These are phyloP conservation scores for Phytophthora kernoviae DNA, from an alignment of 352 stramenopile genomes.

Conservation along the genomic window DNA sequence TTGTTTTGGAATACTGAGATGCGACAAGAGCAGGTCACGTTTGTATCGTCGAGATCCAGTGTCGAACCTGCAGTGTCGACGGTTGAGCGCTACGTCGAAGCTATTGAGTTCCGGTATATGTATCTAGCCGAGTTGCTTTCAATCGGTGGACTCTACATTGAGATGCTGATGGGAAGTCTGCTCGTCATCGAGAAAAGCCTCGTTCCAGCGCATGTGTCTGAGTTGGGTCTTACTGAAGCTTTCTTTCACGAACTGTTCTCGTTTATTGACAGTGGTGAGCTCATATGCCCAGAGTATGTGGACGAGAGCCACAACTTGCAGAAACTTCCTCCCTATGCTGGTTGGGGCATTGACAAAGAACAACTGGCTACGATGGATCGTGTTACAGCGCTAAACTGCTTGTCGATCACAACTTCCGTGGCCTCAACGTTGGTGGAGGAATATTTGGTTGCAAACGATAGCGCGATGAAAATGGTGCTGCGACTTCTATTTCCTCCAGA, in stretches of 20 bases:
- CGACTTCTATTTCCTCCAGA: slow-evolving; percentile 75
- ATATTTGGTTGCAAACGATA: slow-evolving; percentile 54
- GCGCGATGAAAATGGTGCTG: slow-evolving; percentile 76
- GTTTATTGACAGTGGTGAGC: slow-evolving; percentile 79
- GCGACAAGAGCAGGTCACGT: slow-evolving; percentile 63
- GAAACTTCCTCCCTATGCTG: slow-evolving; percentile 52
- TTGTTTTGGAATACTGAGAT: slow-evolving; percentile 85
- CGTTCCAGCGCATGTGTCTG: slow-evolving; percentile 36
- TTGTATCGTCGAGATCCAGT: slow-evolving; percentile 47
- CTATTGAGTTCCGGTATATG: slow-evolving; percentile 72
- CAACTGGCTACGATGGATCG: slow-evolving; percentile 59
- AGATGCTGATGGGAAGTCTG: slow-evolving; percentile 75
- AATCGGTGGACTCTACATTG: slow-evolving; percentile 74
- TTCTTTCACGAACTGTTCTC: slow-evolving; percentile 79
- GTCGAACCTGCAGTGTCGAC: slow-evolving; percentile 39
- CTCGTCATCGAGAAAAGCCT: slow-evolving; percentile 66
- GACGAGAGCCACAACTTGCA: slow-evolving; percentile 34
- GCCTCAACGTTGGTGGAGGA: slow-evolving; percentile 60
- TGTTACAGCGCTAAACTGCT: slow-evolving; percentile 67
- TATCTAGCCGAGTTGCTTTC: slow-evolving; percentile 67
- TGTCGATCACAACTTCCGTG: slow-evolving; percentile 65
- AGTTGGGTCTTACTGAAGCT: slow-evolving; percentile 62
- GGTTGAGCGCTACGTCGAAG: slow-evolving; percentile 53
- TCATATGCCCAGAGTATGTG: slow-evolving; percentile 38
- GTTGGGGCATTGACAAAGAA: slow-evolving; percentile 56